Percentiles rank a stretch among this genome's conserved stretches.
Conservation (phyloP, 2,329 filamentous ascomycete species). For the Neofusicoccum umdonicola region DNA sequence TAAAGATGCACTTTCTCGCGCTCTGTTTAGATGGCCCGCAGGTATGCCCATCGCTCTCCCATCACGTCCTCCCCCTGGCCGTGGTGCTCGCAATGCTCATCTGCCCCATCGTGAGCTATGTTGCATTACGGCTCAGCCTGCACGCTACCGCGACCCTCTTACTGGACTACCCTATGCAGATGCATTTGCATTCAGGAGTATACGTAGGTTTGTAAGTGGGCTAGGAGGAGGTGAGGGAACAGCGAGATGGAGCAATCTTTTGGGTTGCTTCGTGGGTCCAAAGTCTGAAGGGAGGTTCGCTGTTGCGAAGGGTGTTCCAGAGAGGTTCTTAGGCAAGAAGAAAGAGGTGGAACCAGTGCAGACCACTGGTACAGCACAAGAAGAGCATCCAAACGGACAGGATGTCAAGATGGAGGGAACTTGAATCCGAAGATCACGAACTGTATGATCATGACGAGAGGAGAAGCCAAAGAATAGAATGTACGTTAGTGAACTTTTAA, state of each 20-base stretch:
- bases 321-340: slow-evolving; percentile 56
- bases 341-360: background rate
- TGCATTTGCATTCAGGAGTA: slow-evolving; percentile 74
- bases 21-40: slow-evolving; percentile 37
- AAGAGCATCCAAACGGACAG: background rate
- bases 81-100: slow-evolving; percentile 43
- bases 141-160: slow-evolving; percentile 78
- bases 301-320: slow-evolving; percentile 75
- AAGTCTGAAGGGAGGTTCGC: slow-evolving; percentile 42
- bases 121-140: slow-evolving; percentile 77
- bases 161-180: slow-evolving; percentile 83
- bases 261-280: slow-evolving; percentile 78
- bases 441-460: background rate
- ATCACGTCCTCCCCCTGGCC: slow-evolving; percentile 51
- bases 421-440: background rate
- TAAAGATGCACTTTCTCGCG: slow-evolving; percentile 14
- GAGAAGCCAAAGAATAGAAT: background rate
- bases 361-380: background rate
- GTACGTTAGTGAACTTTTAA: background rate
- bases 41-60: slow-evolving; percentile 29
- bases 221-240: slow-evolving; percentile 60
- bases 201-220: slow-evolving; percentile 60
- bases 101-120: slow-evolving; percentile 56
- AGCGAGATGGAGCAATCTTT: slow-evolving; percentile 76
- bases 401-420: slow-evolving; percentile 10